These are phyloP conservation scores for Yamadazyma aaseri DNA, from an alignment of 1,139 yeast species.

Conservation along the genomic window DNA sequence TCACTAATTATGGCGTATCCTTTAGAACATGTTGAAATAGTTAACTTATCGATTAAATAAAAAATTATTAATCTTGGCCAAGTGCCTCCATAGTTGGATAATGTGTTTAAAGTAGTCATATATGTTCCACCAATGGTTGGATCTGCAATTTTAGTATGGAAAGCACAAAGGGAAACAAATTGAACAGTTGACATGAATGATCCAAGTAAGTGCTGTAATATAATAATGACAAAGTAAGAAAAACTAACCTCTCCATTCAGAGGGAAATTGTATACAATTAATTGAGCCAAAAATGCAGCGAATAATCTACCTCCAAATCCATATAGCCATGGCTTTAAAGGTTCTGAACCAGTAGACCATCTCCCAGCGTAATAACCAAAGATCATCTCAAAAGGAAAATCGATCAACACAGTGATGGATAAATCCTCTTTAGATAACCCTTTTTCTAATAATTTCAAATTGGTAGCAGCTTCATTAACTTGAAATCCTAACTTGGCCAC, in stretches of 20 bases:
- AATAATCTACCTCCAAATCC: slow-evolving; percentile 84
- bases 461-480: slow-evolving; percentile 94
- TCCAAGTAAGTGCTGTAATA: slow-evolving; percentile 77
- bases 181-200: slow-evolving; percentile 94
- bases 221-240: slow-evolving; percentile 64
- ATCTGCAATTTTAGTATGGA: slow-evolving; percentile 93
- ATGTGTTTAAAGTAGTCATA: slow-evolving; percentile 92
- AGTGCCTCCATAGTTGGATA: slow-evolving; percentile 93
- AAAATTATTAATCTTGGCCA: slow-evolving; percentile 90
- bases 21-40: slow-evolving; percentile 55
- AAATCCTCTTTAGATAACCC: slow-evolving; percentile 93
- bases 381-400: slow-evolving; percentile 92
- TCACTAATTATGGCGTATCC: slow-evolving; percentile 22
- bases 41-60: slow-evolving; percentile 75
- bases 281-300: slow-evolving; percentile 76
- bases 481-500: slow-evolving; percentile 90
- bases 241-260: slow-evolving; percentile 42
- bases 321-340: slow-evolving; percentile 84
- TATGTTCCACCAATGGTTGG: slow-evolving; percentile 96
- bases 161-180: slow-evolving; percentile 91
- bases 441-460: slow-evolving; percentile 84
- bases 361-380: slow-evolving; percentile 96
- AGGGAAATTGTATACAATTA: slow-evolving; percentile 75
- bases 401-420: slow-evolving; percentile 88
- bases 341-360: slow-evolving; percentile 77